These are phyloP conservation scores for Pyrenochaeta sp. DNA, from an alignment of 2,329 filamentous ascomycete genomes.

Conservation along the genomic window DNA sequence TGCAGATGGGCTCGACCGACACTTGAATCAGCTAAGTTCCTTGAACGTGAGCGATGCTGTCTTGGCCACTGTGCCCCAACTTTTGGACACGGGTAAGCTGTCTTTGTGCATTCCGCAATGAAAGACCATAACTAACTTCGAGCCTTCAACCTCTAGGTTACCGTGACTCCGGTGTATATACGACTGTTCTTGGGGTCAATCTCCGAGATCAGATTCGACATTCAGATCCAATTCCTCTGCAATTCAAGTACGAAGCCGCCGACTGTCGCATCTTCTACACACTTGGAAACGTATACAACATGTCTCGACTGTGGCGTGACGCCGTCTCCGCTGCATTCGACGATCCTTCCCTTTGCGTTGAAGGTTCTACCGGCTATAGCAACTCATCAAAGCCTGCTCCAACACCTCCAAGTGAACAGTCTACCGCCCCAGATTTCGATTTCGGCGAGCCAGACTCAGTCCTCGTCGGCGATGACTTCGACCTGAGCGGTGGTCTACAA, in stretches of 20 bases:
- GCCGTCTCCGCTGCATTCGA: slow-evolving; percentile 42
- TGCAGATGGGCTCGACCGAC: slow-evolving; percentile 46
- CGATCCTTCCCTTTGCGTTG: slow-evolving; percentile 42
- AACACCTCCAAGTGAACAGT: neutral
- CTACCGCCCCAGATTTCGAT: neutral
- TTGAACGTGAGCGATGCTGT: slow-evolving; percentile 16
- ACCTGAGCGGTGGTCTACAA: neutral
- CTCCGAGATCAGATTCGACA: slow-evolving; percentile 51
- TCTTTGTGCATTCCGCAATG: neutral
- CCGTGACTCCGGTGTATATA: slow-evolving; percentile 30
- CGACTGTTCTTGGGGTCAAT: slow-evolving; percentile 41
- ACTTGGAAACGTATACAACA: slow-evolving; percentile 47
- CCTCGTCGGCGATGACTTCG: neutral
- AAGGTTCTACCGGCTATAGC: slow-evolving; percentile 40
- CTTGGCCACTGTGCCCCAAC: slow-evolving; percentile 4
- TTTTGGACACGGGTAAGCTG: neutral
- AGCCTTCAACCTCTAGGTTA: neutral
- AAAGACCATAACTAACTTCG: neutral
- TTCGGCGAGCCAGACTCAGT: neutral
- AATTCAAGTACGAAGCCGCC: slow-evolving; percentile 51
- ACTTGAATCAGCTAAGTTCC: slow-evolving; percentile 18
- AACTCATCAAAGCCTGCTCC: slow-evolving; percentile 12
- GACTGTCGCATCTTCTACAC: slow-evolving; percentile 53
- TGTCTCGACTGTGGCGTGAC: slow-evolving; percentile 48
- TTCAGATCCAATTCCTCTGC: slow-evolving; percentile 41